phyloP scores from a whole-genome alignment of 345 rosid genomes.

The Eutrema yunnanense region DNA sequence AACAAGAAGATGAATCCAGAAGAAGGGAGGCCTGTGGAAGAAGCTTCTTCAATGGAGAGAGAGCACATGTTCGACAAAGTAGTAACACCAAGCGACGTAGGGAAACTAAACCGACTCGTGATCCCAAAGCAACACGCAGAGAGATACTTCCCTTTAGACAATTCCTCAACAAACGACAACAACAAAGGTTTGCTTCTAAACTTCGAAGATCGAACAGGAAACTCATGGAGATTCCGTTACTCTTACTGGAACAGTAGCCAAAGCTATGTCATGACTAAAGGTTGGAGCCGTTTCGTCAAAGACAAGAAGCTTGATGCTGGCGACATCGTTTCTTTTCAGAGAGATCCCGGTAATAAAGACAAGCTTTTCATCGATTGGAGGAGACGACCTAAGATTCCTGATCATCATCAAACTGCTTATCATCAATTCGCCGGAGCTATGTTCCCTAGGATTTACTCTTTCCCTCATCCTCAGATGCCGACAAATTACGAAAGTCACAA shows the following conservation, averaged over 20 bases:
- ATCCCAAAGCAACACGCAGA: constrained; percentile 87
- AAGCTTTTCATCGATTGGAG: constrained; percentile 77
- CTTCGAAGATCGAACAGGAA: constrained; percentile 76
- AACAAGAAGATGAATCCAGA: constrained; percentile 43
- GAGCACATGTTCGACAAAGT: constrained; percentile 86
- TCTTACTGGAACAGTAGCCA: constrained; percentile 97
- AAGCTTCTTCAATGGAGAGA: constrained; percentile 23
- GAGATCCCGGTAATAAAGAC: constrained; percentile 59
- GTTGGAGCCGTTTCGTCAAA: constrained; percentile 97
- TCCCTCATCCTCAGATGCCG: constrained; percentile 34
- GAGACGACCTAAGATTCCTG: constrained; percentile 52
- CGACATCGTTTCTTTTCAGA: constrained; percentile 73
- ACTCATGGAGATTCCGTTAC: constrained; percentile 81
- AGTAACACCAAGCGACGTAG: constrained; percentile 85
- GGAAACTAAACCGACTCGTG: constrained; percentile 72
- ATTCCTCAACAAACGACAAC: constrained; percentile 29
- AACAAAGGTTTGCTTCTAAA: constrained; percentile 79
- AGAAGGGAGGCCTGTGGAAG: constrained; percentile 24
- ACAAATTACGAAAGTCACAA: not conserved
- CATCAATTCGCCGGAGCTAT: constrained; percentile 37
- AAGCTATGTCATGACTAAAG: constrained; percentile 97
- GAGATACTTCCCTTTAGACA: constrained; percentile 61
- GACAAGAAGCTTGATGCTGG: constrained; percentile 95
- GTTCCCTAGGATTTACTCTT: constrained; percentile 59
- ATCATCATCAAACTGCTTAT: constrained; percentile 30